These are phyloP conservation scores for Sporothrix brasiliensis DNA, from an alignment of 2,329 filamentous ascomycete species.

Conservation along the genomic window DNA sequence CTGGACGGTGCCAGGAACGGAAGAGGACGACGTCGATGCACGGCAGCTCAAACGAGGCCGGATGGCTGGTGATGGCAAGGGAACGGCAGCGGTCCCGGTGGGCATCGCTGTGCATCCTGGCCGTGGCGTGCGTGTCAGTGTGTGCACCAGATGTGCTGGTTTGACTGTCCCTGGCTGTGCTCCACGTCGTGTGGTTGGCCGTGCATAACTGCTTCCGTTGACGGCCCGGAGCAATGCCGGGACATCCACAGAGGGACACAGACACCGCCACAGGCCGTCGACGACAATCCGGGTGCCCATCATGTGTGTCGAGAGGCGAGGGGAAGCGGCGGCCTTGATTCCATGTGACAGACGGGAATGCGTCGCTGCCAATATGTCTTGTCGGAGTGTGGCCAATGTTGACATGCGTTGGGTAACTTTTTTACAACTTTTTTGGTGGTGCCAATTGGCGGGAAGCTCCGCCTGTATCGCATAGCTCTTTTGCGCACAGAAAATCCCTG, in stretches of 20 bases:
- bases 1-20: not conserved
- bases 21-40: not conserved
- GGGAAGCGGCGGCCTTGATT: not conserved
- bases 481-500: conserved; percentile 19
- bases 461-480: conserved; percentile 17
- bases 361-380: not conserved
- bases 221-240: conserved; percentile 44
- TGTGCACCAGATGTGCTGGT: not conserved
- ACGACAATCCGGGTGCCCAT: conserved; percentile 46
- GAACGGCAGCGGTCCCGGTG: conserved; percentile 9
- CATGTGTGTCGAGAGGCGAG: conserved; percentile 40
- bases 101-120: conserved; percentile 15
- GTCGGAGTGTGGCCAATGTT: not conserved
- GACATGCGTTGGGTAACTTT: not conserved
- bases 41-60: not conserved
- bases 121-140: not conserved
- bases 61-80: not conserved
- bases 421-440: conserved; percentile 13
- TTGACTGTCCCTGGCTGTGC: not conserved
- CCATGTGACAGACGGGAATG: conserved; percentile 10
- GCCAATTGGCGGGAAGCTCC: conserved; percentile 21
- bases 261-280: conserved; percentile 66
- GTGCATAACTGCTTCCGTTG: conserved; percentile 33
- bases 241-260: conserved; percentile 60
- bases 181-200: not conserved